These are phyloP conservation scores for Phaeotremella skinneri DNA, from an alignment of 768 basidiomycete species.

Conservation along the genomic window DNA sequence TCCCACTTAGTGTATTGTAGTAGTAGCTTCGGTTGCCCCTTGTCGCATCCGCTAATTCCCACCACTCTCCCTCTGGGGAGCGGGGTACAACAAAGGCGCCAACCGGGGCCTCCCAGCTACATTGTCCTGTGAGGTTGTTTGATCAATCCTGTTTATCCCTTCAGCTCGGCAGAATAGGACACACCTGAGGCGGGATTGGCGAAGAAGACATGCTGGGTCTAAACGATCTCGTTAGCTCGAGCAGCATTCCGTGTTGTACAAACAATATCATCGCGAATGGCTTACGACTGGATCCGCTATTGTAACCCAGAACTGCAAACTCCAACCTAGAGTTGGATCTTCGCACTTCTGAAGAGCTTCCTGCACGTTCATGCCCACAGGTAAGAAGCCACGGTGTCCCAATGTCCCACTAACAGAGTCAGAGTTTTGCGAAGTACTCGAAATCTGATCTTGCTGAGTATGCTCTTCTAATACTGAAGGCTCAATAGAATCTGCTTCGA, in stretches of 20 bases:
- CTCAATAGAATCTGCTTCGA: slow-evolving; percentile 1
- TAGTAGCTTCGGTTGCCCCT: slow-evolving; percentile 84
- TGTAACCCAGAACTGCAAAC: slow-evolving; percentile 77
- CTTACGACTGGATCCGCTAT: slow-evolving; percentile 82
- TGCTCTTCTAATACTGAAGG: not conserved
- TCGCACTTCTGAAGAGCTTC: slow-evolving; percentile 39
- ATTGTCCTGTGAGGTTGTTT: slow-evolving; percentile 64
- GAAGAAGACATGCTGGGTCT: slow-evolving; percentile 68
- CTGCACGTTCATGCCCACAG: slow-evolving; percentile 33
- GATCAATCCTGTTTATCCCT: not conserved
- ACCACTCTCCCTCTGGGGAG: slow-evolving; percentile 85
- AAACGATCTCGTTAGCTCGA: slow-evolving; percentile 5
- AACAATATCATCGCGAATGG: no score
- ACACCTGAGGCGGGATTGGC: slow-evolving; percentile 70
- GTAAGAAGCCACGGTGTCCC: slow-evolving; percentile 9
- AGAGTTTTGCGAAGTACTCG: not conserved
- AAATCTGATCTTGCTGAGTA: not conserved
- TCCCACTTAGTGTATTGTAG: slow-evolving; percentile 86
- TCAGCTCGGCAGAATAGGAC: not conserved
- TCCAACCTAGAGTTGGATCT: slow-evolving; percentile 43
- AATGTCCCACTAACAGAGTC: not conserved
- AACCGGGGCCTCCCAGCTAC: slow-evolving; percentile 87
- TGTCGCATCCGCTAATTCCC: slow-evolving; percentile 84
- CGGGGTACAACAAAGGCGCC: slow-evolving; percentile 86
- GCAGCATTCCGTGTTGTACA: slow-evolving; percentile 5